Conservation (phyloP, 345 rosid genomes). For the Corchorus olitorius region DNA sequence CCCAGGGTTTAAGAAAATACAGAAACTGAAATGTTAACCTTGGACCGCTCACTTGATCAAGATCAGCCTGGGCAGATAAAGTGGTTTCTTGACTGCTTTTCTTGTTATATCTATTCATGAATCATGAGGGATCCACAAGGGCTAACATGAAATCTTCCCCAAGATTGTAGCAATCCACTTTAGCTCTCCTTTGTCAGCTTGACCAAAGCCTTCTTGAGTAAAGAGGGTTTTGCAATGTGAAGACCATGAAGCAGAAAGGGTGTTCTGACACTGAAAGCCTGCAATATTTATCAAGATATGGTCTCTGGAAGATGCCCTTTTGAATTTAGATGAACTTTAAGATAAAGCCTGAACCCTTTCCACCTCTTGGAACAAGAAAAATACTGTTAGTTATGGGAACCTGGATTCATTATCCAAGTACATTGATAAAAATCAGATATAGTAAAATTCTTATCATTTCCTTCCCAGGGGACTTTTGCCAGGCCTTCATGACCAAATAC, state of each 20-base stretch:
- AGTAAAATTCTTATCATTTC: neutral
- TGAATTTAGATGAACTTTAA: neutral
- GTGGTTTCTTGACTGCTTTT: slow-evolving; percentile 11
- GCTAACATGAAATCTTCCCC: neutral
- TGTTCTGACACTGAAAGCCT: neutral
- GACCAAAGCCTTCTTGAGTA: neutral
- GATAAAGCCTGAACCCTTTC: slow-evolving; percentile 3
- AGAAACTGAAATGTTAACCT: neutral
- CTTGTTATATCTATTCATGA: neutral
- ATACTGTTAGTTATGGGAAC: neutral
- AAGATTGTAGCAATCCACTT: neutral
- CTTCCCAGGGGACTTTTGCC: neutral
- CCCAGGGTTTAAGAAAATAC: neutral
- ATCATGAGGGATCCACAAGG: neutral
- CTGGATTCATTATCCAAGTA: neutral
- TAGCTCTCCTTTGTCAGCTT: slow-evolving; percentile 3
- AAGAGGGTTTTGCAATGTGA: neutral
- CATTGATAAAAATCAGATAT: neutral
- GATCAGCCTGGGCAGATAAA: neutral
- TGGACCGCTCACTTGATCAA: neutral
- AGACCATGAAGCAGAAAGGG: neutral
- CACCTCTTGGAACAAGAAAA: neutral
- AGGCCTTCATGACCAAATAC: neutral
- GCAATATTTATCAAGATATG: neutral
- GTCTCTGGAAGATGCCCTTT: slow-evolving; percentile 14